Evolutionary conservation across 148 eudicot species (phyloP).

Genomic region (Suaeda aralocaspica): DNA sequence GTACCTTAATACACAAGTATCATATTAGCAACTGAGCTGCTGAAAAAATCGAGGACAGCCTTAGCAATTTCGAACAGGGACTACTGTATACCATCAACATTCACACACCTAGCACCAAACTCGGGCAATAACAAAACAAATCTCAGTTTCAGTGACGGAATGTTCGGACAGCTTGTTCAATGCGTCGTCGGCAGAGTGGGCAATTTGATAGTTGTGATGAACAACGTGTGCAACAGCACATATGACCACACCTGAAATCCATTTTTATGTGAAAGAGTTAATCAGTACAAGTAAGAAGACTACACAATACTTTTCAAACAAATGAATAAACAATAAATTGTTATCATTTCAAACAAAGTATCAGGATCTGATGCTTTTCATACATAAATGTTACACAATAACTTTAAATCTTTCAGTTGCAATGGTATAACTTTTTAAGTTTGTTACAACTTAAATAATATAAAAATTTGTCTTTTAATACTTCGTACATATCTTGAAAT

Average conservation of each 20-base stretch:
- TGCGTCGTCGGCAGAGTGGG: slow-evolving; percentile 79
- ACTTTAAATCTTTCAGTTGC: too few species aligned
- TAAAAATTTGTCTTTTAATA: too few species aligned
- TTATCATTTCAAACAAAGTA: too few species aligned
- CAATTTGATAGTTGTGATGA: slow-evolving; percentile 75
- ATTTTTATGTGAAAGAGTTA: background rate
- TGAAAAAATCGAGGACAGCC: background rate
- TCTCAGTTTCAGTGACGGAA: slow-evolving; percentile 57
- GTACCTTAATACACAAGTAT: too few species aligned
- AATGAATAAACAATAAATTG: too few species aligned
- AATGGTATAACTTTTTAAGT: too few species aligned
- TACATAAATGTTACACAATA: too few species aligned
- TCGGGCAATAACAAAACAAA: background rate
- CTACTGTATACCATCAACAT: background rate
- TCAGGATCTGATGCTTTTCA: too few species aligned
- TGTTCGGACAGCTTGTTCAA: slow-evolving; percentile 78
- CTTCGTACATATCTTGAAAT: too few species aligned
- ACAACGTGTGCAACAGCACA: slow-evolving; percentile 89
- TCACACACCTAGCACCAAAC: background rate
- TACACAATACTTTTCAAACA: too few species aligned
- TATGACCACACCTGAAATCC: slow-evolving; percentile 84
- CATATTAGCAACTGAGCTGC: background rate
- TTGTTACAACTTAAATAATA: too few species aligned
- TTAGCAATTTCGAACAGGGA: background rate
- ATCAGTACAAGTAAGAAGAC: too few species aligned